Base-by-base conservation (phyloP, 2,329 filamentous ascomycete species). In the Intubia oerlemansii region DNA sequence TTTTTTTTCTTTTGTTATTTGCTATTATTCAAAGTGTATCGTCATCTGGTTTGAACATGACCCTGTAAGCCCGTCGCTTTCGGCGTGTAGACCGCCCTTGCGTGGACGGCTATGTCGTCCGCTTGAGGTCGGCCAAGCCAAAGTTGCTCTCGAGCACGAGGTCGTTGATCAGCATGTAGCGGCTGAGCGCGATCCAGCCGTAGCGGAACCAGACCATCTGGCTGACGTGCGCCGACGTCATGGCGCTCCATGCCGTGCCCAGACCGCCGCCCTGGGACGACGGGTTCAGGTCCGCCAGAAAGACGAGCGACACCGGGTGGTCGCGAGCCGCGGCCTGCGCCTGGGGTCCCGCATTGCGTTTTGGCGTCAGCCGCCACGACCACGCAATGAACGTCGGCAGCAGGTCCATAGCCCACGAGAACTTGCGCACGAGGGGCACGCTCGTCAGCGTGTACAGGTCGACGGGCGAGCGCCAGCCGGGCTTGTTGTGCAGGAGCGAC, bases 171-270 rank as follows among this genome's bases (percentile, higher is more conserved):
- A 82, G 65, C 88, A 98, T 95, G 52, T 95, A 98, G 35, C 88
- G 62, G 43, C 82, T 88, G 32, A 92, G 47, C 0, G 67, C 62
- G 44, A 98, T 92, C 82, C 84, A 98, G 3, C 82, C 80, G 66
- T 82, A 95, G 7, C 88, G 68, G 46, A 95, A 98, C 88, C 88
- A 98, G 21, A 79, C 68, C 88, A 98, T 98, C 61, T 98, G 88
- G 49, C 82, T 93, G 52, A 70, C 60, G 55, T 98, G 88, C 17
- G 79, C 85, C 31, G 64, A 61, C 2, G 78, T 82, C 88, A 98
- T 98, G 18, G 88, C 84, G 31, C 56, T 62, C 54, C 84, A 75
- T 7, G 80, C 85, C 17, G 60, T 56, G 8, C 46, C 46, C 32
- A 57, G 47, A n/a, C 51, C 55, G 27, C 52, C 52, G 3, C 43